phyloP scores from a whole-genome alignment of 192 early-diverging fungal species.

The Gaertneriomyces semiglobifer region DNA sequence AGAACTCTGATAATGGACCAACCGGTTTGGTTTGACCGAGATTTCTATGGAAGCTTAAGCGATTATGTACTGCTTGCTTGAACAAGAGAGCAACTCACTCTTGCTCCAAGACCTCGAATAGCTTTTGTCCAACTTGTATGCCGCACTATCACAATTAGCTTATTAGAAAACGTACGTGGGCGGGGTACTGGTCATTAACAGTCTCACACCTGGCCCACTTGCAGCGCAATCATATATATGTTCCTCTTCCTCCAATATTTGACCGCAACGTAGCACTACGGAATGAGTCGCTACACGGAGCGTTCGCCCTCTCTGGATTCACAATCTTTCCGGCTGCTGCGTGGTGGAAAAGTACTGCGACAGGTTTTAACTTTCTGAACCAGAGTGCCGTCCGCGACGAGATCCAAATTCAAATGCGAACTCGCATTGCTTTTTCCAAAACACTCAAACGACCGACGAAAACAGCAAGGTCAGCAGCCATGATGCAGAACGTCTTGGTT shows the following conservation, averaged over 20 bases:
- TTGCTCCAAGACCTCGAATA: slow-evolving; percentile 23
- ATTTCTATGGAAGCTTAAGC: neutral
- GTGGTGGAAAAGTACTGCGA: too few species aligned
- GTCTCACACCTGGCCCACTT: slow-evolving; percentile 40
- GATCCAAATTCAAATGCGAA: too few species aligned
- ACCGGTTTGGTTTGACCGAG: neutral
- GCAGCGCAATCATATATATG: slow-evolving; percentile 36
- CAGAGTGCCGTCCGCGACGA: too few species aligned
- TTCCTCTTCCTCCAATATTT: neutral
- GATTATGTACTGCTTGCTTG: neutral
- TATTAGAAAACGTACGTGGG: neutral
- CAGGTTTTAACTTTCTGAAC: too few species aligned
- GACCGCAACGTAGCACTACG: too few species aligned
- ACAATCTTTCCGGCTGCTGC: too few species aligned
- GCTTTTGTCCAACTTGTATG: slow-evolving; percentile 44
- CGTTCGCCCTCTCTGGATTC: too few species aligned
- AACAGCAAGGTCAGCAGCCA: neutral
- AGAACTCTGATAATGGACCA: slow-evolving; percentile 12
- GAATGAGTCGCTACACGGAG: too few species aligned
- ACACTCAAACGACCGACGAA: neutral
- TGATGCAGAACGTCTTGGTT: slow-evolving; percentile 59
- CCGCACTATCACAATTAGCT: slow-evolving; percentile 32
- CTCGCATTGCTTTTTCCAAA: neutral
- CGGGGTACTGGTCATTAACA: neutral
- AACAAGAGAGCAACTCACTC: slow-evolving; percentile 18